Evolutionary conservation across 768 basidiomycete species (phyloP), one percentile per base, ranked within the genome.

Genomic region (Suillus alpinus): DNA sequence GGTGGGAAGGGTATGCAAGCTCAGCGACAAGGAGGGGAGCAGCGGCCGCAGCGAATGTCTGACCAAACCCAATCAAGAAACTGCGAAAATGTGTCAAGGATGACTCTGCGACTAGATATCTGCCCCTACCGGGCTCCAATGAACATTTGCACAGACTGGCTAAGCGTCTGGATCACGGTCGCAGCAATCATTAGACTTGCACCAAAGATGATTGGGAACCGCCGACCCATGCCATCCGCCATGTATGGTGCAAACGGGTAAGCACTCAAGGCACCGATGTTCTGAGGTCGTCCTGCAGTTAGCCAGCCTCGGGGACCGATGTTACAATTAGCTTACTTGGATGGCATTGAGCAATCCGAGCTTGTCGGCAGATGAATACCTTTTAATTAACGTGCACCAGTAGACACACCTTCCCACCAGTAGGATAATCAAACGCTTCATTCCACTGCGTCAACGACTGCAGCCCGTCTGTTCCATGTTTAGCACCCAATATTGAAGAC

Each of bases 1-100:
- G 80, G 62, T 83, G 79, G 10, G 78, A 76, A 14, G 82, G 81
- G 67, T 81, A 82, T 1, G 82, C n/a, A n/a, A n/a, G n/a, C n/a
- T n/a, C 26, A 26, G 26, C 26, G 26, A 26, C 26, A 26, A 26
- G 26, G 26, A 26, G 26, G 26, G 26, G 26, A 26, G 1, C 1
- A 26, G 26, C 26, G 3, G 3, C 26, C 1, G 26, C 1, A 26
- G 26, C 26, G 61, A 81, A 78, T 5, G 75, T 72, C 46, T 77
- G 72, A 23, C 80, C 80, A 62, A 81, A 80, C 12, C 80, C 81
- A 56, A 80, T 75, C 65, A 75, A 59, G 62, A 76, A 76, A 58
- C 75, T 75, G 20, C 9, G 32, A 6, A 34, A 46, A 10, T 16
- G 18, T 34, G 20, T 56, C 41, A 49, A 29, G 26, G 1, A 39